Evolutionary conservation across 495 filamentous ascomycete species (phyloP), one percentile per base, ranked within the genome.

Genomic region (Aspergillus kassunensis): DNA sequence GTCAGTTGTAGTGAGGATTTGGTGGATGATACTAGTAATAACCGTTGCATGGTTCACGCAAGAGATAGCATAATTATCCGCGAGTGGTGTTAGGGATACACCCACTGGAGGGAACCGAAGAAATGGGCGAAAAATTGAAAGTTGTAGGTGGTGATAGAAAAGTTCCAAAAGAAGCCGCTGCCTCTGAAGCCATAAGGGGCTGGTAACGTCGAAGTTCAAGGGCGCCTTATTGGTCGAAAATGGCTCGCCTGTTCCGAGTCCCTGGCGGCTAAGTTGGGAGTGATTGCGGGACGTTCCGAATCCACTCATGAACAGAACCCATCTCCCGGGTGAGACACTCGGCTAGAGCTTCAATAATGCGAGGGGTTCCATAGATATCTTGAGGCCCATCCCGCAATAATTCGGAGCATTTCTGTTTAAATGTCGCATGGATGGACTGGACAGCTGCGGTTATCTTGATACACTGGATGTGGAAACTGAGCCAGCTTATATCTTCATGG

Each of bases 1-100:
- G 30, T 70, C 64, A 2, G 75, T 79, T 24, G 70, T 64, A 0
- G 59, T 60, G 7, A 81, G 58, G 6, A 74, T 60, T 54, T 83
- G 77, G 44, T 75, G 63, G 18, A 79, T 59, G 2, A 80, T 76
- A 15, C 62, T 58, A 1, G 74, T 81, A 24, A 72, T 53, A 1
- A 70, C 60, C 31, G 77, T 69, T 5, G 77, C 78, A 49, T 81
- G 77, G 21, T 61, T 64, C 24, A 67, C 63, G 49, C 69, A 72
- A 8, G 48, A 51, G 9, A 64, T 59, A 4, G 67, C 65, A 41
- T 69, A 57, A 8, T 55, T 35, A 25, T 73, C 70, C 1, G 69
- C 59, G 33, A 64, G 56, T 4, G 60, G 58, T 13, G 54, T 56
- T 20, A 51, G 44, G 2, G 18, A 24, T 3, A 20, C 18, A 13